phyloP scores from a whole-genome alignment of 768 basidiomycete genomes.

The Tubosaeta brunneosetosa region DNA sequence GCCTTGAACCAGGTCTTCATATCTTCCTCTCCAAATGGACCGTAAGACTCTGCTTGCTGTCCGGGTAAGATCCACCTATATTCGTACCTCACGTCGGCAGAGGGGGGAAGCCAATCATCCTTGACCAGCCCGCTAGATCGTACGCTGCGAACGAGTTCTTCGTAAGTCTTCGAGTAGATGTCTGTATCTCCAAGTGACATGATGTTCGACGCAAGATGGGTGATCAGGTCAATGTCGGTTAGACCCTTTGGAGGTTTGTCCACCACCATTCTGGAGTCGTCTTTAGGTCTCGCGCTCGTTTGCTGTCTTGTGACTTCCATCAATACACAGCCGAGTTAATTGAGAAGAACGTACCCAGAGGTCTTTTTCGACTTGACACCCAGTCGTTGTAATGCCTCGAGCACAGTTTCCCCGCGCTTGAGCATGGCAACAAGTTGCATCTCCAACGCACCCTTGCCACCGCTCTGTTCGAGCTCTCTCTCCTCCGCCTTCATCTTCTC shows the following conservation, averaged over 20 bases:
- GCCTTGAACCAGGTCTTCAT: conserved; percentile 78
- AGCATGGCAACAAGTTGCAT: conserved; percentile 67
- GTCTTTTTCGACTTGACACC: conserved; percentile 60
- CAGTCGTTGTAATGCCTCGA: conserved; percentile 84
- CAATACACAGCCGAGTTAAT: neutral
- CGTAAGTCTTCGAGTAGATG: conserved; percentile 82
- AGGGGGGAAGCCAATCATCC: conserved; percentile 67
- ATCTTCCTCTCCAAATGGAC: conserved; percentile 78
- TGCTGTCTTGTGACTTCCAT: conserved; percentile 19
- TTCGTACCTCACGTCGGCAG: conserved; percentile 71
- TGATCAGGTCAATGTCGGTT: conserved; percentile 70
- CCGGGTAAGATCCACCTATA: conserved; percentile 72
- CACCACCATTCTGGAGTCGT: conserved; percentile 42
- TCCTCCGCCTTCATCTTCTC: conserved; percentile 71
- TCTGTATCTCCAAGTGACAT: conserved; percentile 85
- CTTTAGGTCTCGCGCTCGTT: conserved; percentile 31
- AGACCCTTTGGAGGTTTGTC: conserved; percentile 41
- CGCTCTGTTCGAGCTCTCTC: conserved; percentile 62
- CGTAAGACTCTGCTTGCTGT: conserved; percentile 55
- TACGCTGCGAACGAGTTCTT: conserved; percentile 74
- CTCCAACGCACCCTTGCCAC: conserved; percentile 61
- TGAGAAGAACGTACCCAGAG: conserved; percentile 19
- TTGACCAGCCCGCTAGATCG: conserved; percentile 68
- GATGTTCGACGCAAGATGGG: conserved; percentile 81
- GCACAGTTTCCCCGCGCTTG: conserved; percentile 85